Evolutionary conservation across 148 eudicot species (phyloP), one percentile per base, ranked within the genome.

Genomic region (Rhododendron griersonianum): DNA sequence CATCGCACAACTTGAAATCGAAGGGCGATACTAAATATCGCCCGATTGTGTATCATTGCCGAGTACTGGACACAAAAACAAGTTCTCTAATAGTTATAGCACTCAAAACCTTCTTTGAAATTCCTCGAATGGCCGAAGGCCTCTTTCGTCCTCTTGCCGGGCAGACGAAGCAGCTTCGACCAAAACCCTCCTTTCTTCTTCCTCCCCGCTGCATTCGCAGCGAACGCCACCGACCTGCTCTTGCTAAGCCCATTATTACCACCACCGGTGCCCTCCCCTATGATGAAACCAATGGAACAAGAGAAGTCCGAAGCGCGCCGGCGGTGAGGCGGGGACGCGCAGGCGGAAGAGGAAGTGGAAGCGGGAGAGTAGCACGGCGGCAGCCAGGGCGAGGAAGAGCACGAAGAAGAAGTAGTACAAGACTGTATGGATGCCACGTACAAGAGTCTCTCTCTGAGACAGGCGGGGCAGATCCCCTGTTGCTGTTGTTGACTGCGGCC

Each of bases 131-230:
- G 75, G 8, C 75, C 75, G 3, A 69, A 28, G 35, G 4, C 75
- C 7, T 69, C 37, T 69, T 69, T 69, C 37, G 16, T 28, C 33
- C 75, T 69, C 75, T 69, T 69, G 11, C 75, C 14, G 1, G 75
- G 30, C 18, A 30, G 13, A 28, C 75, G 75, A 28, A 69, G 33
- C 75, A 69, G 75, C 16, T 28, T 69, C 37, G 75, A 69, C 75
- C 75, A 69, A 69, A 69, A 69, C 75, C 75, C 75, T 11, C 75
- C 35, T 69, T 69, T 69, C 75, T 69, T 69, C 75, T 28, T 69
- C 14, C 18, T 28, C 37, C 16, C 75, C 0, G 0, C 18, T 0
- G 13, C 75, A 13, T 28, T 69, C 37, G 35, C 35, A 3, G 3
- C 37, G 37, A 69, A 4, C 2, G 37, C 37, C 37, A 69, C 37